Evolutionary conservation across 192 early-diverging fungal species (phyloP).

Genomic region (Umbelopsis sp.): DNA sequence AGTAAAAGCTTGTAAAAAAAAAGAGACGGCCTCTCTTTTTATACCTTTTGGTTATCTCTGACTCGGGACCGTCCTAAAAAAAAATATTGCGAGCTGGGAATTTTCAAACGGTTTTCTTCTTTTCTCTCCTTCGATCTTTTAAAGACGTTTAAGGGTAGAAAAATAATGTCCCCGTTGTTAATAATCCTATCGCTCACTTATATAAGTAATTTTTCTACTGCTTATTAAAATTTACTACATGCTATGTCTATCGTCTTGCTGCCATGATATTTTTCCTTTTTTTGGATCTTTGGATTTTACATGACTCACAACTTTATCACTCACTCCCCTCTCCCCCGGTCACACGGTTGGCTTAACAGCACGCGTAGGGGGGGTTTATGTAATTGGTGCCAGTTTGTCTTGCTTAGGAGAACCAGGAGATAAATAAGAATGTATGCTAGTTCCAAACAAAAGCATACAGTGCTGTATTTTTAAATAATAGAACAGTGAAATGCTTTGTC

Average conservation of each 20-base stretch:
- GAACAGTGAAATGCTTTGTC: too few species aligned
- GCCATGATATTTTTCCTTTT: neutral
- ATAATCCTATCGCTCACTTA: too few species aligned
- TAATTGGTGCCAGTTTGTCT: too few species aligned
- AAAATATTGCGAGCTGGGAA: constrained; percentile 17
- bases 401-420: too few species aligned
- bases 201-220: too few species aligned
- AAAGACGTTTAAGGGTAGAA: neutral
- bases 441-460: too few species aligned
- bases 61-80: constrained; percentile 14
- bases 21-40: neutral
- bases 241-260: neutral
- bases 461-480: too few species aligned
- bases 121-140: constrained; percentile 8
- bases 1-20: constrained; percentile 8
- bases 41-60: constrained; percentile 22
- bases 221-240: too few species aligned
- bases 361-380: too few species aligned
- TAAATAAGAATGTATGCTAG: too few species aligned
- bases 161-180: too few species aligned
- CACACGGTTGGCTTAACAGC: neutral
- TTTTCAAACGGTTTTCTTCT: constrained; percentile 1
- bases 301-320: neutral
- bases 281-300: neutral
- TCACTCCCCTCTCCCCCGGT: neutral